phyloP scores from a whole-genome alignment of 805 yeast genomes.

The Yamadazyma kitorensis region DNA sequence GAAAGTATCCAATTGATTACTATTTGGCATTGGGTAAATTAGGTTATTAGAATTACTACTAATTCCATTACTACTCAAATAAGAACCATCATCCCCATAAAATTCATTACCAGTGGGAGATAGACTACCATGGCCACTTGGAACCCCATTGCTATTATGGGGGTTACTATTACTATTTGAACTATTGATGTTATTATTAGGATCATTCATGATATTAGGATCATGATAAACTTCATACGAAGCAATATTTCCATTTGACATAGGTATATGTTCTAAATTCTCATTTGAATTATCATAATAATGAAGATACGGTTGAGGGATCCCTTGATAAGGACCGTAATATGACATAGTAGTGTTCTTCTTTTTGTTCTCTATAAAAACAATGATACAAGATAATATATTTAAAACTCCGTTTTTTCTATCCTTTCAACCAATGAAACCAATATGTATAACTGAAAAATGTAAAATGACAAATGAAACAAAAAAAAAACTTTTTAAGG shows the following conservation, averaged over 20 bases:
- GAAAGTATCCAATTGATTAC: neutral
- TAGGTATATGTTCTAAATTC: slow-evolving; percentile 7
- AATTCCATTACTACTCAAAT: slow-evolving; percentile 15
- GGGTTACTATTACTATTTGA: neutral
- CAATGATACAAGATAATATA: too few relatives aligned
- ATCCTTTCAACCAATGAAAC: too few relatives aligned
- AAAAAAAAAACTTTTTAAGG: too few relatives aligned
- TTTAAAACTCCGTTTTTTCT: too few relatives aligned
- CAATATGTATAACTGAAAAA: too few relatives aligned
- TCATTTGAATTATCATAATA: slow-evolving; percentile 20
- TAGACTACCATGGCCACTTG: slow-evolving; percentile 6
- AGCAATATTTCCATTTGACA: neutral
- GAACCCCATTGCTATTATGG: slow-evolving; percentile 1
- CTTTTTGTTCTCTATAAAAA: too few relatives aligned
- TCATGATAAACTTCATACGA: slow-evolving; percentile 12
- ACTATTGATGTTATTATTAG: slow-evolving; percentile 1
- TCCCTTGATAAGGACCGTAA: slow-evolving; percentile 38
- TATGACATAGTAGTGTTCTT: too few relatives aligned
- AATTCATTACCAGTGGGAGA: slow-evolving; percentile 20
- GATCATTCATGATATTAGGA: neutral
- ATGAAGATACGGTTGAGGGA: slow-evolving; percentile 35
- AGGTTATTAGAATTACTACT: slow-evolving; percentile 8
- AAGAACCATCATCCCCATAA: slow-evolving; percentile 21
- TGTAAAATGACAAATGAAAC: too few relatives aligned
- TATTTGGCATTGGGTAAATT: slow-evolving; percentile 2